phyloP scores from a whole-genome alignment of 208 protist species.

The Trypanosoma platydactyli region DNA sequence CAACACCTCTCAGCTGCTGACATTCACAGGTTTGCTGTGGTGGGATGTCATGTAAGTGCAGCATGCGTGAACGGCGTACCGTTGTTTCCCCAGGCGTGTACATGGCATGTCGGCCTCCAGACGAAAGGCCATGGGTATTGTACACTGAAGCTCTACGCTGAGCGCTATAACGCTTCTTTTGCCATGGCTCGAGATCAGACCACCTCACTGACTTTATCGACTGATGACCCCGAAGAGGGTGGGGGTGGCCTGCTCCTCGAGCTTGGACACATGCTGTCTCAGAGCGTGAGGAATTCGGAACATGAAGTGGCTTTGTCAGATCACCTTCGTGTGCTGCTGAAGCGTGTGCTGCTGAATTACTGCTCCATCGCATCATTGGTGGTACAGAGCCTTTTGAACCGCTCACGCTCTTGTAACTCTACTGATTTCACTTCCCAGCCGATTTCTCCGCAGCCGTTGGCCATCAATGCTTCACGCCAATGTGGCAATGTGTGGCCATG shows the following conservation, averaged over 20 bases:
- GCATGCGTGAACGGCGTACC: background rate
- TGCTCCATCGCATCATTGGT: conserved; percentile 12
- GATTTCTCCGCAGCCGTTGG: background rate
- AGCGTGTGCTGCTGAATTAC: conserved; percentile 22
- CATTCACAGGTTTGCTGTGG: conserved; percentile 18
- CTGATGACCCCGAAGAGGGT: background rate
- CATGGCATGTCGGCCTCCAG: conserved; percentile 6
- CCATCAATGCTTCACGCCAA: background rate
- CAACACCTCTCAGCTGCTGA: background rate
- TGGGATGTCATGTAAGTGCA: conserved; percentile 17
- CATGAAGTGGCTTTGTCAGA: background rate
- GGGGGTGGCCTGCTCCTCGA: conserved; percentile 1
- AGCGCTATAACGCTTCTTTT: background rate
- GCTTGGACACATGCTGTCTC: background rate
- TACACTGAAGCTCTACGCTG: conserved; percentile 8
- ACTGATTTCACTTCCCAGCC: background rate
- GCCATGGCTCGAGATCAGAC: background rate
- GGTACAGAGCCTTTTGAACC: conserved; percentile 5
- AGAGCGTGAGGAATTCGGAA: background rate
- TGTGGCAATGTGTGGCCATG: background rate
- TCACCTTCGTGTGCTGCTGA: conserved; percentile 9
- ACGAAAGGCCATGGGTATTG: background rate
- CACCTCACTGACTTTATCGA: background rate
- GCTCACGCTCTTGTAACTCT: background rate
- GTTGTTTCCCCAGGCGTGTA: conserved; percentile 10